phyloP scores from a whole-genome alignment of 176 grass and related monocot genomes.

The Triticum urartu region DNA sequence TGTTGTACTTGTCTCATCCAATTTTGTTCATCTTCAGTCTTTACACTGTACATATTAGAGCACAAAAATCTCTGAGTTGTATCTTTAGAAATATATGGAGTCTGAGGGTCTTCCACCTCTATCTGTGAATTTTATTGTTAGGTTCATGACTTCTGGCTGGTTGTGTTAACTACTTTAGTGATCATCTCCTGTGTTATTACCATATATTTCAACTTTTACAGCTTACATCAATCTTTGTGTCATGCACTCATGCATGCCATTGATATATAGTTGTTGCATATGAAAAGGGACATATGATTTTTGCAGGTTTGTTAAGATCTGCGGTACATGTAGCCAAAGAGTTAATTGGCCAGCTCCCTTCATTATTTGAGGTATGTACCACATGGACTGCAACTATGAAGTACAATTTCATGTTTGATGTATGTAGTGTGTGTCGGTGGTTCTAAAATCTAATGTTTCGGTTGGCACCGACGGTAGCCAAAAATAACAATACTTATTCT shows the following conservation, averaged over 20 bases:
- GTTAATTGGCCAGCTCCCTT: not conserved
- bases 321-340: not conserved
- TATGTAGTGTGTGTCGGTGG: not conserved
- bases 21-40: not conserved
- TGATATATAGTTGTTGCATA: not conserved
- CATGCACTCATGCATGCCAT: not conserved
- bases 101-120: not conserved
- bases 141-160: not conserved
- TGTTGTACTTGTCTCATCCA: not conserved
- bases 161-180: not conserved
- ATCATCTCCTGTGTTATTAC: not conserved
- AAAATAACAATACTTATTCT: slow-evolving; percentile 57
- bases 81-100: not conserved
- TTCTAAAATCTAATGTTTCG: not conserved
- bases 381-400: not conserved
- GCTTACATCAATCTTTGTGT: not conserved
- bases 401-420: not conserved
- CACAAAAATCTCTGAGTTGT: not conserved
- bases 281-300: not conserved
- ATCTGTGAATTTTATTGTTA: not conserved
- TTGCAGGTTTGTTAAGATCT: not conserved
- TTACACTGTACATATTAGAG: not conserved
- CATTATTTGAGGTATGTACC: not conserved
- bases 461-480: slow-evolving; percentile 35
- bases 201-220: not conserved